Conservation (phyloP, 257 asterid species). For the Echium plantagineum region DNA sequence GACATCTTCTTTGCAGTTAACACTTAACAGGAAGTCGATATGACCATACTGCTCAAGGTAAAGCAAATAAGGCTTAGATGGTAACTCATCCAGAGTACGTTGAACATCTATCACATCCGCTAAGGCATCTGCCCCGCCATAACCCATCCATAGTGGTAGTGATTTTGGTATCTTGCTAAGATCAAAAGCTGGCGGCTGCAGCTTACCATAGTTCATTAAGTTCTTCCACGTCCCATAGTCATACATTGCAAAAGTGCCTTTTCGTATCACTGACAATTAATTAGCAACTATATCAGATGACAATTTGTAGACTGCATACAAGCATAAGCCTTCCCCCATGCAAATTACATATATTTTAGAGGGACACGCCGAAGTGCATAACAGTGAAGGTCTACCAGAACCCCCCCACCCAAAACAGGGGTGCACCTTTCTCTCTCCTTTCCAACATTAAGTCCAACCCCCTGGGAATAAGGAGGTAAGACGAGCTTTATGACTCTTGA, state of each 20-base stretch:
- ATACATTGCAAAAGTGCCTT: constrained; percentile 72
- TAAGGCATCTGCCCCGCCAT: constrained; percentile 78
- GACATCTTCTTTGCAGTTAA: constrained; percentile 57
- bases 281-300: constrained; percentile 9
- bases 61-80: constrained; percentile 54
- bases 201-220: constrained; percentile 41
- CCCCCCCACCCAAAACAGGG: too few species aligned
- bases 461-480: too few species aligned
- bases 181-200: constrained; percentile 65
- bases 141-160: constrained; percentile 85
- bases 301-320: neutral
- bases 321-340: neutral
- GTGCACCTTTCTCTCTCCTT: too few species aligned
- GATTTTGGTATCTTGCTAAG: constrained; percentile 58
- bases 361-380: too few species aligned
- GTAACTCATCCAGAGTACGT: constrained; percentile 50
- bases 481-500: neutral
- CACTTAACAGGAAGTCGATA: constrained; percentile 73
- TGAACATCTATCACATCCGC: constrained; percentile 71
- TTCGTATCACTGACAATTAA: constrained; percentile 68
- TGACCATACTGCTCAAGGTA: constrained; percentile 90
- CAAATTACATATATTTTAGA: neutral
- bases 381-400: too few species aligned
- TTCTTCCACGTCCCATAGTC: constrained; percentile 80
- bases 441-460: too few species aligned